Evolutionary conservation across 352 stramenopile genomes (phyloP).

Genomic region (Blastocystis sp.): DNA sequence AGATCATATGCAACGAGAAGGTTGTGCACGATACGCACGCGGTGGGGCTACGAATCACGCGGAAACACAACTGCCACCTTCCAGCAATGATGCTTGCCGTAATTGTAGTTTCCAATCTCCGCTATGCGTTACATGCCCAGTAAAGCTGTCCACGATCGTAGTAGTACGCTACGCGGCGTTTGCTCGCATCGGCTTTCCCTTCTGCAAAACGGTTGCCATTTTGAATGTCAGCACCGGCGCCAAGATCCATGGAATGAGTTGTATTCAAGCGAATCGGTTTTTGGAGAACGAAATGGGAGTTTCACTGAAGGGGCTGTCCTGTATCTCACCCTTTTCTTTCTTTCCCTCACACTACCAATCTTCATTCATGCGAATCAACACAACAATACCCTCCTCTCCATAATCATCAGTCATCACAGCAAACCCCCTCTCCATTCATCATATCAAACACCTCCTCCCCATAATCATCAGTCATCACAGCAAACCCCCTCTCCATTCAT

Average conservation of each 20-base stretch:
- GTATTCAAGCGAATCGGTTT: too few relatives aligned
- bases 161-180: constrained; percentile 83
- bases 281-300: too few relatives aligned
- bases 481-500: too few relatives aligned
- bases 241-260: constrained; percentile 24
- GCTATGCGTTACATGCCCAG: constrained; percentile 73
- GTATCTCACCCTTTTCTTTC: too few relatives aligned
- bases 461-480: too few relatives aligned
- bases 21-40: constrained; percentile 98
- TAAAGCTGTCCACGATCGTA: constrained; percentile 78
- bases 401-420: too few relatives aligned
- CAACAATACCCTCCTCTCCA: too few relatives aligned
- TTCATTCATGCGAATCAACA: too few relatives aligned
- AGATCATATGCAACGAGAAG: constrained; percentile 98
- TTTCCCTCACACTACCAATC: too few relatives aligned
- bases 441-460: too few relatives aligned
- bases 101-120: constrained; percentile 85
- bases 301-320: too few relatives aligned
- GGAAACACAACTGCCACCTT: constrained; percentile 79
- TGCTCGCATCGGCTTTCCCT: constrained; percentile 69
- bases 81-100: constrained; percentile 79
- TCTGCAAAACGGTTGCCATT: constrained; percentile 60
- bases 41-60: constrained; percentile 82
- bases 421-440: too few relatives aligned
- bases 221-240: constrained; percentile 39